Base-by-base conservation (phyloP, 169 alveolate species). In the Eimeria tenella region DNA sequence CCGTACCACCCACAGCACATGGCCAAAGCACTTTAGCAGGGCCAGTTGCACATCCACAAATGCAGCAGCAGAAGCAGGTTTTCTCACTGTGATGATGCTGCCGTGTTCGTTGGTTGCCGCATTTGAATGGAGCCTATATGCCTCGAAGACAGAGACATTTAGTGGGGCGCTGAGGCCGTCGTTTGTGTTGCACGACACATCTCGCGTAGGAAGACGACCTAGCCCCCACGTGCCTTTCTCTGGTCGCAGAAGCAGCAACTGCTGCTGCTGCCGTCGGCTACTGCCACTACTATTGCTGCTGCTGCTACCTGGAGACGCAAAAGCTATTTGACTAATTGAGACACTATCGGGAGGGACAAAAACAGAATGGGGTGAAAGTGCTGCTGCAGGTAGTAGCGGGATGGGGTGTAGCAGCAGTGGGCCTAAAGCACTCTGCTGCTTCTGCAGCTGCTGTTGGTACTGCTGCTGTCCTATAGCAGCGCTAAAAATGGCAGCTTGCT, bases 101-200 rank as follows among this genome's bases (percentile, higher is more conserved):
- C 90, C 90, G 83, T 90, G 94, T 5, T 53, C 79, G 65, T 89
- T 71, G 3, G 77, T 53, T 65, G 62, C 42, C 31, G 73, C 8
- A 3, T 50, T 84, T 10, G 75, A 84, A 63, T 65, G 86, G 50
- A 90, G 73, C 17, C 83, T 58, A 82, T 90, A 90, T 42, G 90
- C 94, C 58, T 90, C 94, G 60, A 56, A 90, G 89, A 90, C 90
- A 15, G 94, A 90, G 58, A 81, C 55, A 56, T 81, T 81, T 4
- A 25, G 70, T 13, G 89, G 89, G 9, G 89, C 89, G 73, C 89
- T 81, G 6, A 81, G 89, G 53, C 89, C 89, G n/a, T 56, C 73
- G 31, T 81, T 81, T 21, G 89, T 81, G 73, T 53, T 81, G 89
- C 89, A 81, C 73, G 89, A 10, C 19, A 81, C 89, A 23, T 81